These are phyloP conservation scores for Colletotrichum cordylinicola DNA, from an alignment of 2,329 filamentous ascomycete genomes.

Conservation along the genomic window DNA sequence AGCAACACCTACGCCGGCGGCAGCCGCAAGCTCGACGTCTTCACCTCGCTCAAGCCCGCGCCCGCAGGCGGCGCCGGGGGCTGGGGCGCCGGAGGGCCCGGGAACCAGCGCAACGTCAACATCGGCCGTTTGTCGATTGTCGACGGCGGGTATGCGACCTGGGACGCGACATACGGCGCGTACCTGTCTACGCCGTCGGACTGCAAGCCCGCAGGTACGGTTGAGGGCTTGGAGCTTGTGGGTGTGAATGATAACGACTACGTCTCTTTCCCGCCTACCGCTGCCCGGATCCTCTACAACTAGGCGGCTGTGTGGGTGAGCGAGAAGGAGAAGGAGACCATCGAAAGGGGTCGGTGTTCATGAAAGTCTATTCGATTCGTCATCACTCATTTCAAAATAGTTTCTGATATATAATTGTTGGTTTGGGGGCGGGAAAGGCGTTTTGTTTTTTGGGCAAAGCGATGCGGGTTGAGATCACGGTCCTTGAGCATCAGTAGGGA, in stretches of 20 bases:
- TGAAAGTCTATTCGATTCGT: neutral
- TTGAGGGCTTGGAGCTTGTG: constrained; percentile 21
- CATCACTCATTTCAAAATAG: neutral
- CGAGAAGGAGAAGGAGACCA: neutral
- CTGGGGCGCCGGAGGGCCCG: constrained; percentile 29
- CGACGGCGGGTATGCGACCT: constrained; percentile 4
- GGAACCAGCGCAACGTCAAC: constrained; percentile 30
- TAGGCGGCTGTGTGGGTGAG: neutral
- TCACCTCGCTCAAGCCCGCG: constrained; percentile 27
- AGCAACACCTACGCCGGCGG: constrained; percentile 19
- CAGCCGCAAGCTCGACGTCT: constrained; percentile 32
- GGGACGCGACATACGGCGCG: constrained; percentile 18
- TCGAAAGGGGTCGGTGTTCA: neutral
- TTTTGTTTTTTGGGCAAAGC: neutral
- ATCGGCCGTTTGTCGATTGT: constrained; percentile 12
- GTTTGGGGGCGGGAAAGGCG: neutral
- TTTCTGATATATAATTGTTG: neutral
- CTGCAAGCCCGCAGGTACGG: constrained; percentile 19
- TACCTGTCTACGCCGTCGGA: constrained; percentile 15
- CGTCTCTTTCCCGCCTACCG: constrained; percentile 11
- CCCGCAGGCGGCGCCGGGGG: constrained; percentile 18
- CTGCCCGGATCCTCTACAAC: constrained; percentile 16
- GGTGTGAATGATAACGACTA: constrained; percentile 20
- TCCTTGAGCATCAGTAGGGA: neutral
- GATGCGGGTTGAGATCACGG: neutral